Conservation (phyloP, 768 basidiomycete species). For the Rickenella mellea region DNA sequence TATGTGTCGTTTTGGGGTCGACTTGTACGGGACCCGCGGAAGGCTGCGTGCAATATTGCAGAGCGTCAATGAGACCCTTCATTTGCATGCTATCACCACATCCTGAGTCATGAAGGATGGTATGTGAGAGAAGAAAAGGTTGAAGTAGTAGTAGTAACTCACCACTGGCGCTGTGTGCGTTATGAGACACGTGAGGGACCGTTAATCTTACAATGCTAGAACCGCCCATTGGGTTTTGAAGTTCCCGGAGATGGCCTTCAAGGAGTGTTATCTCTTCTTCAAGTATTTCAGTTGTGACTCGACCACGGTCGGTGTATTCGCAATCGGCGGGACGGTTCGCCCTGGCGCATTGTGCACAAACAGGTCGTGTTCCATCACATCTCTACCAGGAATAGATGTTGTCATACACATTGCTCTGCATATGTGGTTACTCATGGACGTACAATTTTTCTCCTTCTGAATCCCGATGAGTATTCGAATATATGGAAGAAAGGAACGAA, state of each 20-base stretch:
- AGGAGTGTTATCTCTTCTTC: slow-evolving; percentile 66
- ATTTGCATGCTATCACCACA: slow-evolving; percentile 22
- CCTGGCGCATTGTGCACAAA: slow-evolving; percentile 69
- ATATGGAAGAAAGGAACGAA: slow-evolving; percentile 11
- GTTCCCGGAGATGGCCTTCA: slow-evolving; percentile 61
- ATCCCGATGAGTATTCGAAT: slow-evolving; percentile 6
- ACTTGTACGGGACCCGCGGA: slow-evolving; percentile 40
- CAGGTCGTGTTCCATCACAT: slow-evolving; percentile 69
- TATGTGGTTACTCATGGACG: slow-evolving; percentile 6
- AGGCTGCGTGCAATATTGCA: slow-evolving; percentile 20
- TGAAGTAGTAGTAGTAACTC: slow-evolving; percentile 64
- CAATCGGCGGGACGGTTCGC: slow-evolving; percentile 70
- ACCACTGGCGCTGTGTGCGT: slow-evolving; percentile 61
- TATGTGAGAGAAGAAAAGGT: slow-evolving; percentile 20
- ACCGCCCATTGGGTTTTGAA: slow-evolving; percentile 64
- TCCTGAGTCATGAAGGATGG: slow-evolving; percentile 20
- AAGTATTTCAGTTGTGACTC: slow-evolving; percentile 65
- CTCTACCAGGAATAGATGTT: slow-evolving; percentile 33
- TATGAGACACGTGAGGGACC: too few relatives aligned
- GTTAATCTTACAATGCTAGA: too few relatives aligned
- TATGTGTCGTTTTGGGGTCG: not conserved
- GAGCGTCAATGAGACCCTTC: slow-evolving; percentile 21
- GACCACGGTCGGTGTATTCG: slow-evolving; percentile 77
- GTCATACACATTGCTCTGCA: slow-evolving; percentile 9
- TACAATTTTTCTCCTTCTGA: slow-evolving; percentile 67